phyloP scores from a whole-genome alignment of 345 rosid genomes.

The Balakata baccata region DNA sequence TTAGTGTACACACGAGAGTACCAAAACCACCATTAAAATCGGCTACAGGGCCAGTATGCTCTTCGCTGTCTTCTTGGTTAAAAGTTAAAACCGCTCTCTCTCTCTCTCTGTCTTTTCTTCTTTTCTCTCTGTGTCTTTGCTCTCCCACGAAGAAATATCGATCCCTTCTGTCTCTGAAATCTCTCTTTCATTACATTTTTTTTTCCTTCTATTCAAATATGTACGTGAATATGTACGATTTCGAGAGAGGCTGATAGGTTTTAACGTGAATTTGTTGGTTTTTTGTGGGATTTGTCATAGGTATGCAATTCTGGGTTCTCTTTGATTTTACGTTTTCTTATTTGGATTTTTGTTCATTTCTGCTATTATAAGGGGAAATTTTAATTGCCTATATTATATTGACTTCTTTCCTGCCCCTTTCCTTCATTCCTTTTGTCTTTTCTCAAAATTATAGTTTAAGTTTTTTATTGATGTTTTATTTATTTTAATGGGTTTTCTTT shows the following conservation, averaged over 20 bases:
- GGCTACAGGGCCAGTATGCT: slow-evolving; percentile 21
- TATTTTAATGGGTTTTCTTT: not conserved
- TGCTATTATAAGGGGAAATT: not conserved
- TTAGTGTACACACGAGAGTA: slow-evolving; percentile 8
- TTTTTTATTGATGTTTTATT: not conserved
- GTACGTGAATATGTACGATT: not conserved
- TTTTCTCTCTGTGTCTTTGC: slow-evolving; percentile 35
- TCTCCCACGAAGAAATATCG: slow-evolving; percentile 54
- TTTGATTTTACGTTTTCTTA: slow-evolving; percentile 18
- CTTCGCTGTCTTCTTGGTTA: slow-evolving; percentile 30
- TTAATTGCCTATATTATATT: not conserved
- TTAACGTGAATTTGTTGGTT: slow-evolving; percentile 6
- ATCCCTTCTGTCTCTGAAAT: slow-evolving; percentile 23
- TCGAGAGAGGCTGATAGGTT: slow-evolving; percentile 15
- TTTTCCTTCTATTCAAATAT: not conserved
- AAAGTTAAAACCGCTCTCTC: slow-evolving; percentile 15
- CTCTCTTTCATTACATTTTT: slow-evolving; percentile 1
- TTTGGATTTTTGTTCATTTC: slow-evolving; percentile 8
- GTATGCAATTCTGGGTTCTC: slow-evolving; percentile 26
- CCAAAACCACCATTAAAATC: slow-evolving; percentile 7
- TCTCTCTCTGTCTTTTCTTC: not conserved
- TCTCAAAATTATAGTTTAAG: not conserved
- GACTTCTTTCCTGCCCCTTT: not conserved
- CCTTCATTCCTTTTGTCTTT: not conserved
- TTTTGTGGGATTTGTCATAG: slow-evolving; percentile 16